Evolutionary conservation across 768 basidiomycete genomes (phyloP).

Genomic region (Myochromella boudieri): DNA sequence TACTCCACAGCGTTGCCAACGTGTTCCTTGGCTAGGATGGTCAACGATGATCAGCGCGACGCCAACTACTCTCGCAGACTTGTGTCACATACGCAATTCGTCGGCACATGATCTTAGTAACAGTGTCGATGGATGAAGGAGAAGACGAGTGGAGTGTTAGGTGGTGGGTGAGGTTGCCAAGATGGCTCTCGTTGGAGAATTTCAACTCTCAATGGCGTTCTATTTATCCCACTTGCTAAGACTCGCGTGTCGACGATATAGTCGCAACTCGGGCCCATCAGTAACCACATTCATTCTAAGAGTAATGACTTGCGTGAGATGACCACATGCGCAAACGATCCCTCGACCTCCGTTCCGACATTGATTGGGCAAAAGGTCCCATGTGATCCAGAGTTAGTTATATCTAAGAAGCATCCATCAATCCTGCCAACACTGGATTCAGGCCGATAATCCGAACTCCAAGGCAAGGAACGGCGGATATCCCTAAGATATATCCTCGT

Average conservation of each 20-base stretch:
- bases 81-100: constrained; percentile 73
- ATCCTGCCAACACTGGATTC: neutral
- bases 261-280: constrained; percentile 25
- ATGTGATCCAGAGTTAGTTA: constrained; percentile 28
- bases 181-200: neutral
- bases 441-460: constrained; percentile 12
- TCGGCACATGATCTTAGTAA: constrained; percentile 56
- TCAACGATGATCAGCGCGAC: constrained; percentile 14
- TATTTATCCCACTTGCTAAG: constrained; percentile 19
- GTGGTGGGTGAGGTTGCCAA: neutral
- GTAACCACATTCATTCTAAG: constrained; percentile 30
- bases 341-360: constrained; percentile 35
- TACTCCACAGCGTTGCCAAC: constrained; percentile 73
- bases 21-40: constrained; percentile 64
- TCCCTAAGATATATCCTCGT: constrained; percentile 11
- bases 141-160: neutral
- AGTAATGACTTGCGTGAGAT: constrained; percentile 29
- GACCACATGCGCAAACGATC: constrained; percentile 33
- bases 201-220: constrained; percentile 6
- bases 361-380: constrained; percentile 20
- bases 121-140: neutral
- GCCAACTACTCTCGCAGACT: constrained; percentile 1
- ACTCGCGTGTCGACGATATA: constrained; percentile 23
- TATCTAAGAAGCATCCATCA: constrained; percentile 14
- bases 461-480: constrained; percentile 9